phyloP scores from a whole-genome alignment of 345 rosid genomes.

The Geranium brycei region DNA sequence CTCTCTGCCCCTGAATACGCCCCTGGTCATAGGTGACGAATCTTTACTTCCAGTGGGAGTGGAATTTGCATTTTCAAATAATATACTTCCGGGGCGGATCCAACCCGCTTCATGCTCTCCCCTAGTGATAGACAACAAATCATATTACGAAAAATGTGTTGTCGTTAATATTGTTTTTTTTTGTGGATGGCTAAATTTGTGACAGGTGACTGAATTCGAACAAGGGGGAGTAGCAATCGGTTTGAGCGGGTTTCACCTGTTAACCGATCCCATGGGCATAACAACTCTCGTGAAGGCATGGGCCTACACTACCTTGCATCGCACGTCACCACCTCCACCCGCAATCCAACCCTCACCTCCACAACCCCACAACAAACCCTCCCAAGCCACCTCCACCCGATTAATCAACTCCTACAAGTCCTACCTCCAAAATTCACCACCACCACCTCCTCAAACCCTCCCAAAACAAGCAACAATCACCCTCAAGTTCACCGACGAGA shows the following conservation, averaged over 20 bases:
- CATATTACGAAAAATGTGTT: no score
- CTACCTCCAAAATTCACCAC: slow-evolving; percentile 9
- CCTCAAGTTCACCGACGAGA: slow-evolving; percentile 27
- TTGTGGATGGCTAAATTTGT: no score
- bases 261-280: slow-evolving; percentile 48
- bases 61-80: no score
- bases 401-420: slow-evolving; percentile 32
- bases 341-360: slow-evolving; percentile 33
- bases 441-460: background rate
- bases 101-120: no score
- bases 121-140: no score
- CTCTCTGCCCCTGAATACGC: no score
- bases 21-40: no score
- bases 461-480: slow-evolving; percentile 22
- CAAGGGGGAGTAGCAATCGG: slow-evolving; percentile 64
- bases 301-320: slow-evolving; percentile 42
- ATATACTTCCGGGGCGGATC: no score
- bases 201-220: slow-evolving; percentile 66
- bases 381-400: slow-evolving; percentile 9
- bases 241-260: slow-evolving; percentile 55
- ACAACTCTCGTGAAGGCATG: slow-evolving; percentile 54
- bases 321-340: slow-evolving; percentile 32
- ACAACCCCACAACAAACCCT: slow-evolving; percentile 4
- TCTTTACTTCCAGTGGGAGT: no score
- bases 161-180: no score